phyloP scores from a whole-genome alignment of 257 asterid genomes.

The Przewalskia tangutica region DNA sequence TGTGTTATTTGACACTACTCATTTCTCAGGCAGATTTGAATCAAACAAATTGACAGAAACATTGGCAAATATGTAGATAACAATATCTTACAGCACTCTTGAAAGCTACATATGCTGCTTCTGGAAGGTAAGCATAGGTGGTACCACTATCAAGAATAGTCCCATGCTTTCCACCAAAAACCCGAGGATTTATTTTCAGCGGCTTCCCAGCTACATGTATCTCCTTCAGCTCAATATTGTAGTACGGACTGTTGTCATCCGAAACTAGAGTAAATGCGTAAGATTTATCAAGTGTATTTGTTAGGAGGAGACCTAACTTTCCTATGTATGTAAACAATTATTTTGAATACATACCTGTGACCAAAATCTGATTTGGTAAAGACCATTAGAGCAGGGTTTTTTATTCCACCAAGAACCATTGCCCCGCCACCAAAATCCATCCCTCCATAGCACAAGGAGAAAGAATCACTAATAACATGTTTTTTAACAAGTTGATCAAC shows the following conservation, averaged over 20 bases:
- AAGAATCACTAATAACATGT: slow-evolving; percentile 76
- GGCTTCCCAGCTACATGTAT: slow-evolving; percentile 87
- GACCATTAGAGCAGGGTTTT: slow-evolving; percentile 62
- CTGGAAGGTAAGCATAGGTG: slow-evolving; percentile 90
- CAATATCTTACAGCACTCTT: slow-evolving; percentile 64
- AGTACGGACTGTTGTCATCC: slow-evolving; percentile 99
- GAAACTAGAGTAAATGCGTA: slow-evolving; percentile 97
- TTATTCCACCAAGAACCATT: slow-evolving; percentile 88
- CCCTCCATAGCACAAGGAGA: slow-evolving; percentile 93
- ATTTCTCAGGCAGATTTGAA: background rate
- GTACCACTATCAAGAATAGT: slow-evolving; percentile 91
- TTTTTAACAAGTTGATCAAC: slow-evolving; percentile 89
- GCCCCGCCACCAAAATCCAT: slow-evolving; percentile 97
- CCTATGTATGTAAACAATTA: slow-evolving; percentile 17
- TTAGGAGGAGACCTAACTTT: slow-evolving; percentile 76
- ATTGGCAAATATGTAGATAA: background rate
- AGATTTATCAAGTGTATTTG: slow-evolving; percentile 81
- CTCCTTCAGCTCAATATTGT: slow-evolving; percentile 91
- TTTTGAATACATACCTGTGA: slow-evolving; percentile 64
- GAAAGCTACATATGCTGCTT: slow-evolving; percentile 63
- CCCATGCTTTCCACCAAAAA: slow-evolving; percentile 85
- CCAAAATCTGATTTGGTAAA: slow-evolving; percentile 63
- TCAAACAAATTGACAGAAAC: background rate
- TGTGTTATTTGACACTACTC: background rate
- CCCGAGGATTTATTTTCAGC: slow-evolving; percentile 43